phyloP scores from a whole-genome alignment of 495 filamentous ascomycete species.

The Penicillium pancosmium region DNA sequence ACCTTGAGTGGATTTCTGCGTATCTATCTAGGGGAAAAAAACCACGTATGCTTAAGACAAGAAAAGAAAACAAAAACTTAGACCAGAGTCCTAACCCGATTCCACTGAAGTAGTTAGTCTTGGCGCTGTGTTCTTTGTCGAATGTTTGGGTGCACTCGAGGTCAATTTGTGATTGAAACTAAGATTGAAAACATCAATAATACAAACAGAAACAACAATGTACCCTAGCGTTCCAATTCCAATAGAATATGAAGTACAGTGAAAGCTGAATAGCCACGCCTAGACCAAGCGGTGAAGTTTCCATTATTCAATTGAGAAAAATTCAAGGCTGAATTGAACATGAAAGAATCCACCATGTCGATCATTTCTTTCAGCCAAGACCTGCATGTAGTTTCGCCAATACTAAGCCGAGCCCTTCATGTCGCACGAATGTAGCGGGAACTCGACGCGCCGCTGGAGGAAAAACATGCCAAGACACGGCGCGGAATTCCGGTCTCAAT shows the following conservation, averaged over 20 bases:
- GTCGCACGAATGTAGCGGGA: neutral
- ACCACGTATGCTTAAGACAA: too few species aligned
- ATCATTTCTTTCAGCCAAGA: neutral
- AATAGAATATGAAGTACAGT: neutral
- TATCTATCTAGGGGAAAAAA: too few species aligned
- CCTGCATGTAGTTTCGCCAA: neutral
- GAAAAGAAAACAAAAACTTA: too few species aligned
- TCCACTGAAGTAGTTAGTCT: too few species aligned
- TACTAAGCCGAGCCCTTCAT: neutral
- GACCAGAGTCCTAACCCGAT: too few species aligned
- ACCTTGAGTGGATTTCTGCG: too few species aligned
- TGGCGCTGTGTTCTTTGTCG: too few species aligned
- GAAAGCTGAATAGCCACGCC: neutral
- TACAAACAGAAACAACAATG: neutral
- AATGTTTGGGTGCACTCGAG: too few species aligned
- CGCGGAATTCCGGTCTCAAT: neutral
- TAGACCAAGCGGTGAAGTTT: conserved; percentile 1
- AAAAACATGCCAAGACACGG: neutral
- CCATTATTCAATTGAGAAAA: neutral
- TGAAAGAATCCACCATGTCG: neutral
- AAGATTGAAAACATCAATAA: too few species aligned
- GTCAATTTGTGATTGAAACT: too few species aligned
- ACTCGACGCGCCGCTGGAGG: too few species aligned
- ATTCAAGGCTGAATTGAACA: neutral
- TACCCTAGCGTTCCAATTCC: too few species aligned